A percentile compares a stretch with the other conserved stretches of the same genome.
Conservation (phyloP, 805 yeast genomes). For the Yamadazyma philogaea region DNA sequence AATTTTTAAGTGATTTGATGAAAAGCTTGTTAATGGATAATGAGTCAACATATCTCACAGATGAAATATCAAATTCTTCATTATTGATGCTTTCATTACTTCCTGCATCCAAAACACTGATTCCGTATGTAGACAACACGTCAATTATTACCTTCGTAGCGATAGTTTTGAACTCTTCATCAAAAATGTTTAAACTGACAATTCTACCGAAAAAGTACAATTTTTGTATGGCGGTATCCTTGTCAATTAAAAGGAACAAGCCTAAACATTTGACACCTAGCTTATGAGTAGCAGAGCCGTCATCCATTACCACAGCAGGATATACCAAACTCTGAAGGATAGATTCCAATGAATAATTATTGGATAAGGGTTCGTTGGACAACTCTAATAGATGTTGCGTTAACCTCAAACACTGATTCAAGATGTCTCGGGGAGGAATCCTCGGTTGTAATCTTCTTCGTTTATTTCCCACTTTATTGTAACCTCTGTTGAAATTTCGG, state of each 20-base stretch:
- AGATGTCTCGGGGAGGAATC: slow-evolving; percentile 44
- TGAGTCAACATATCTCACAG: slow-evolving; percentile 46
- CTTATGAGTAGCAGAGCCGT: slow-evolving; percentile 54
- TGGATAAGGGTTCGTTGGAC: slow-evolving; percentile 59
- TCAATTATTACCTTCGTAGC: slow-evolving; percentile 75
- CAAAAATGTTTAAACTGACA: slow-evolving; percentile 52
- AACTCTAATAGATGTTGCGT: slow-evolving; percentile 69
- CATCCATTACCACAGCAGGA: slow-evolving; percentile 58
- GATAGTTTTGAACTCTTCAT: slow-evolving; percentile 56
- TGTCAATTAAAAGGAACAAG: slow-evolving; percentile 70
- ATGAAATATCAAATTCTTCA: slow-evolving; percentile 31
- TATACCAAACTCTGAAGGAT: slow-evolving; percentile 72
- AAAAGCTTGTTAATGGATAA: slow-evolving; percentile 66
- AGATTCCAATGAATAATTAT: slow-evolving; percentile 63
- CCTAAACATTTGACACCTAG: slow-evolving; percentile 77
- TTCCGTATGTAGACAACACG: slow-evolving; percentile 74
- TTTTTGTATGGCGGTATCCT: slow-evolving; percentile 57
- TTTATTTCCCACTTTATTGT: slow-evolving; percentile 12
- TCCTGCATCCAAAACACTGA: slow-evolving; percentile 54
- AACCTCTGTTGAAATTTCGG: slow-evolving; percentile 10
- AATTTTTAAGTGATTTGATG: slow-evolving; percentile 59
- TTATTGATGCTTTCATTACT: slow-evolving; percentile 37
- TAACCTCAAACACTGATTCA: slow-evolving; percentile 62
- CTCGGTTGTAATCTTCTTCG: slow-evolving; percentile 38
- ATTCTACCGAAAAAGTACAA: slow-evolving; percentile 66